Evolutionary conservation across 306 rosid genomes (phyloP), one percentile per base, ranked within the genome.

Genomic region (Lathyrus tuberosus): DNA sequence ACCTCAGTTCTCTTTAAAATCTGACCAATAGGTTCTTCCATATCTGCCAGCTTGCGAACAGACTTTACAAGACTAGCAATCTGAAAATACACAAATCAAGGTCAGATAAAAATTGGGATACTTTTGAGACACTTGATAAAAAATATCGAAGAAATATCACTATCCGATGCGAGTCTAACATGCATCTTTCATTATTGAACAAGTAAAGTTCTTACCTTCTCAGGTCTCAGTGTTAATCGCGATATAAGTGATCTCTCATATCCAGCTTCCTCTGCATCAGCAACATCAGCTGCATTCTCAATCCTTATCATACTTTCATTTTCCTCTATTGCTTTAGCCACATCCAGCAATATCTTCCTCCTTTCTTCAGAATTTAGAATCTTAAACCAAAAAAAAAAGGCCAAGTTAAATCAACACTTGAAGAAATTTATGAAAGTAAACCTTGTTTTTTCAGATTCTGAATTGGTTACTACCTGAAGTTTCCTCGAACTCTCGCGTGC

Each of bases 11-110:
- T 87, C 84, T 75, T 83, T 44, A 87, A 74, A 68, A 91, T 77
- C 53, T 79, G 87, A 71, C 96, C 96, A 73, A 94, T 71, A 44
- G 99, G 97, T 68, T 94, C 99, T 47, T 84, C 82, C 95, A 91
- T 88, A 73, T 89, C 78, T 1, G 97, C 97, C 53, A 94, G 86
- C 71, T 73, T 83, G n/a, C 97, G 96, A 57, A 94, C 51, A 10
- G 99, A 84, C 44, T 65, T 86, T 28, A 81, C 97, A 46, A 90
- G 97, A 49, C 85, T 43, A 22, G 84, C 31, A 54, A 91, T 87
- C 99, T 94, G 86, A 73, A 69, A 70, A 74, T 26, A 77, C 10
- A 73, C 52, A 51, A 49, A 26, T 31, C 5, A 62, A 61, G 38
- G 77, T 81, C 49, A 79, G 15, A 48, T 18, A 62, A 68, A 31